Evolutionary conservation across 305 asterid genomes (phyloP).

Genomic region (Stenogyne calaminthoides): DNA sequence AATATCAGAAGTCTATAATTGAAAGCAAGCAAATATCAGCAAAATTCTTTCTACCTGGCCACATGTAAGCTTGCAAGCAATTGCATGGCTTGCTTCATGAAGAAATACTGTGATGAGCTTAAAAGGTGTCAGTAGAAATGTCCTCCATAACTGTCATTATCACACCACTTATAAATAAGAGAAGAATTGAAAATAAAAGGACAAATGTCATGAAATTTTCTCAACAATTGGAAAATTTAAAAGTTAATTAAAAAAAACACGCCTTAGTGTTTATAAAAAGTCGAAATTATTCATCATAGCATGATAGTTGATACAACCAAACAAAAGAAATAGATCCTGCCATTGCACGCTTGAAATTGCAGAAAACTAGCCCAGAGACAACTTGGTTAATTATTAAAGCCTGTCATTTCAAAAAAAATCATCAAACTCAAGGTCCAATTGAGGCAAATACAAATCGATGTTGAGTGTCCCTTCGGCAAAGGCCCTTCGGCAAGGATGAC

Average conservation of each 20-base stretch:
- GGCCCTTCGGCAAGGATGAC: slow-evolving; percentile 78
- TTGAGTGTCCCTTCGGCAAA: slow-evolving; percentile 60
- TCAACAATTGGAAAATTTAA: background rate
- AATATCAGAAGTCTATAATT: background rate
- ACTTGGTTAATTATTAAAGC: background rate
- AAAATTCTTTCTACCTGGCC: slow-evolving; percentile 66
- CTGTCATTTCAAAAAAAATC: background rate
- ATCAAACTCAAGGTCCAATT: slow-evolving; percentile 4
- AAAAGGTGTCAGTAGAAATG: slow-evolving; percentile 83
- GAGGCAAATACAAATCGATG: slow-evolving; percentile 8
- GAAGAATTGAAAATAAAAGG: background rate
- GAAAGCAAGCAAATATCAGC: slow-evolving; percentile 17
- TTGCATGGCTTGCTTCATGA: slow-evolving; percentile 97
- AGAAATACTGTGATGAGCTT: slow-evolving; percentile 97
- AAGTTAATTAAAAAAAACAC: background rate
- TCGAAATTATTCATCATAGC: background rate
- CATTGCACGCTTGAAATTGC: slow-evolving; percentile 1
- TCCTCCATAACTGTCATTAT: slow-evolving; percentile 82
- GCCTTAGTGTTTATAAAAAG: background rate
- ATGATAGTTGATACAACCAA: background rate
- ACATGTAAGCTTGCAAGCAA: slow-evolving; percentile 95
- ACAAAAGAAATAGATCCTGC: background rate
- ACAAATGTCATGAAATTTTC: background rate
- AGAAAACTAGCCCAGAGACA: background rate
- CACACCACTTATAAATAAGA: slow-evolving; percentile 16